A percentile compares a stretch with the other conserved stretches of the same genome.
These are phyloP conservation scores for Arachis stenosperma DNA, from an alignment of 306 rosid species.

Conservation along the genomic window DNA sequence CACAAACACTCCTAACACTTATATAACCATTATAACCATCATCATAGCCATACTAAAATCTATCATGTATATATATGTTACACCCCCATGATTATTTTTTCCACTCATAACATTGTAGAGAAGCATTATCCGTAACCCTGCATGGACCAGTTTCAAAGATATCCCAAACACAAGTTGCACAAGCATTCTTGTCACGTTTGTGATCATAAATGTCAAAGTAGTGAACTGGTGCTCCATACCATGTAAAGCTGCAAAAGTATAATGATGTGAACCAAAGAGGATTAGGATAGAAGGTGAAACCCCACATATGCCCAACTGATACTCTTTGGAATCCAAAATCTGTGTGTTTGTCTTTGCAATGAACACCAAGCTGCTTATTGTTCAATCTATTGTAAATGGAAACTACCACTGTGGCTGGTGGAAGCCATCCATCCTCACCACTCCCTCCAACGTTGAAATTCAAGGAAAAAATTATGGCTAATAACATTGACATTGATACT, in stretches of 20 bases:
- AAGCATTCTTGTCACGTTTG: not conserved
- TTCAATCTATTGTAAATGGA: not conserved
- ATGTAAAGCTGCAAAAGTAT: slow-evolving; percentile 8
- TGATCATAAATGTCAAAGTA: slow-evolving; percentile 11
- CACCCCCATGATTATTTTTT: too few species aligned
- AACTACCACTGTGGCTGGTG: not conserved
- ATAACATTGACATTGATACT: not conserved
- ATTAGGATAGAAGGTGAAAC: not conserved
- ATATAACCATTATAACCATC: too few species aligned
- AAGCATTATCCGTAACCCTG: too few species aligned
- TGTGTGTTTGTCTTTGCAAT: not conserved
- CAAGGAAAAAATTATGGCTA: not conserved
- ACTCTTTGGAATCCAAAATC: not conserved
- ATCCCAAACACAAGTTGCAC: too few species aligned
- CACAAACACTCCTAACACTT: too few species aligned
- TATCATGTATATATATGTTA: too few species aligned
- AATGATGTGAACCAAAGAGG: not conserved
- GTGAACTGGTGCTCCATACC: not conserved
- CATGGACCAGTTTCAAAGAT: too few species aligned
- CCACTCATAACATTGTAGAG: too few species aligned
- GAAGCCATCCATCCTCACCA: not conserved
- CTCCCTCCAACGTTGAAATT: not conserved
- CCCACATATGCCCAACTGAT: not conserved
- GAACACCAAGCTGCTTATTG: not conserved
- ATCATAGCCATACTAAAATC: too few species aligned